Evolutionary conservation across 805 yeast genomes (phyloP), one percentile per base, ranked within the genome.

Genomic region (Jamesozyma jinghongensis): DNA sequence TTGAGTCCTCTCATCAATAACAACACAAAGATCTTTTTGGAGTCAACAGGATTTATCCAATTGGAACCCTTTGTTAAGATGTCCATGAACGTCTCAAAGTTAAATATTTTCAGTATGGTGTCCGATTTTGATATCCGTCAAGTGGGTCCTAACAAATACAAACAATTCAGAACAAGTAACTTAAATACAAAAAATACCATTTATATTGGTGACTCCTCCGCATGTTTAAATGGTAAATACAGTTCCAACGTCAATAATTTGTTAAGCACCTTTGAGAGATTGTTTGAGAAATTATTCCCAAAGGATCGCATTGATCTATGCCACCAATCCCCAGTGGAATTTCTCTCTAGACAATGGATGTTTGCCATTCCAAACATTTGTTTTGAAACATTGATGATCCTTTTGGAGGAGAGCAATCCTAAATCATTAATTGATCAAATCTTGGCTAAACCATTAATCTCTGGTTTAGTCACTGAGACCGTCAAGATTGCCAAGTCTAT

Each of bases 321-420:
- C 43, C 48, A 49, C 34, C 45, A 44, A 28, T 47, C 54, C 4
- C 44, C 51, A 3, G 19, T 70, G 41, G 85, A 77, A 47, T 81
- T 76, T 52, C 65, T 75, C 60, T 74, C 79, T 11, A 80, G 80
- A 52, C 92, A 86, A 61, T 87, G 95, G 95, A 79, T 81, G 56
- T 70, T 84, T 42, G 88, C 94, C 1, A 70, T 86, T 40, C 85
- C 94, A 7, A 72, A 76, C 41, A 75, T 86, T 32, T 80, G 87
- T 18, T 76, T 87, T 55, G 84, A 81, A 58, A 86, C 95, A 4
- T 65, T 87, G 34, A 67, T 85, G 27, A 71, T 87, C 19, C 54
- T 85, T 10, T 78, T 88, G 53, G 95, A 86, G 61, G 73, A 75
- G 43, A 76, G 81, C 4, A 70, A 65, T 47, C 86, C 94, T 2